A percentile compares a stretch with the other conserved stretches of the same genome.
Evolutionary conservation across 148 eudicot genomes (phyloP).

Genomic region (Silene latifolia): DNA sequence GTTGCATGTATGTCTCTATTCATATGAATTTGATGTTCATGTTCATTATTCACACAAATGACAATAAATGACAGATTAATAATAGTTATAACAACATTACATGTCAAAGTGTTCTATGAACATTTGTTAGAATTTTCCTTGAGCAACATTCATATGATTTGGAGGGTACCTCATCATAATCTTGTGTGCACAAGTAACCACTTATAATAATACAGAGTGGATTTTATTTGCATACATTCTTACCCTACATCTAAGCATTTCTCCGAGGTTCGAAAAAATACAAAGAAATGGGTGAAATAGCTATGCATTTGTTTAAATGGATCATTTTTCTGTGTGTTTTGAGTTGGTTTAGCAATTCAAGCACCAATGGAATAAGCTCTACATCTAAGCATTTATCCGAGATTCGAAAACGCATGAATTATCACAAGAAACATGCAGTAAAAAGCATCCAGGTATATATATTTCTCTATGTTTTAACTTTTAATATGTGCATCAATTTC

Average conservation of each 20-base stretch:
- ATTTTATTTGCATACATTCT: not conserved
- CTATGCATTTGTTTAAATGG: conserved; percentile 6
- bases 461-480: not conserved
- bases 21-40: too few species aligned
- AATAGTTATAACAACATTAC: not conserved
- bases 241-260: too few species aligned
- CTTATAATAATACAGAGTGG: not conserved
- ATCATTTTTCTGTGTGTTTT: conserved; percentile 19
- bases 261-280: not conserved
- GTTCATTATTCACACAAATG: not conserved
- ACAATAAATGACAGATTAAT: not conserved
- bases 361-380: conserved; percentile 2
- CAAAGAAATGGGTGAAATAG: conserved; percentile 8
- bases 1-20: too few species aligned
- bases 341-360: conserved; percentile 5
- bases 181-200: not conserved
- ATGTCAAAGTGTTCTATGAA: too few species aligned
- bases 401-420: not conserved
- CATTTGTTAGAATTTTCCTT: too few species aligned
- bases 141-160: conserved; percentile 23
- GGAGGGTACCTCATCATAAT: conserved; percentile 21
- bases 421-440: conserved; percentile 16
- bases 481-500: too few species aligned
- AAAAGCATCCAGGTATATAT: conserved; percentile 27
- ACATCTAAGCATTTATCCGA: not conserved